Evolutionary conservation across 169 alveolate genomes (phyloP).

Genomic region (Amoebophrya sp.): DNA sequence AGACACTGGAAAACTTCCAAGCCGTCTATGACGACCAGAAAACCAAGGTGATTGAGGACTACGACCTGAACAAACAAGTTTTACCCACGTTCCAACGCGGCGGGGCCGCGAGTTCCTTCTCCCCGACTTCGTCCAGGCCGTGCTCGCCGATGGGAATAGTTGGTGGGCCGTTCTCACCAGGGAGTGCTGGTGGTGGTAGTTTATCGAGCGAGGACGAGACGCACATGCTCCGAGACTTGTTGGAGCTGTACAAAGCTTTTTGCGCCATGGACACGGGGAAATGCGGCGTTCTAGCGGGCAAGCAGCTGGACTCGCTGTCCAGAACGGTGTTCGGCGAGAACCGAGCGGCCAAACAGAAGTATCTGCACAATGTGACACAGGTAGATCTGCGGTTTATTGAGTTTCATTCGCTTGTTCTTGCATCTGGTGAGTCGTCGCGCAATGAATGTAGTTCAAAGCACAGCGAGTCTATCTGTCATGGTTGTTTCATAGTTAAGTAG

Average conservation of each 20-base stretch:
- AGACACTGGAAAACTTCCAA: not conserved
- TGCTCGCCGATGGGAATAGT: too few species aligned
- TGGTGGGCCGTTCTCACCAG: too few species aligned
- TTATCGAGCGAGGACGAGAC: not conserved
- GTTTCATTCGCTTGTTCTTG: too few species aligned
- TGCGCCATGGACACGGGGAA: not conserved
- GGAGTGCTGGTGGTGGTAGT: too few species aligned
- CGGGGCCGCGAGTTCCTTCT: too few species aligned
- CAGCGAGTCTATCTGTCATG: too few species aligned
- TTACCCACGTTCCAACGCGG: not conserved
- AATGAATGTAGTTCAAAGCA: too few species aligned
- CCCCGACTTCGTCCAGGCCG: too few species aligned
- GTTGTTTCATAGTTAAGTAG: too few species aligned
- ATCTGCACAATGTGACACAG: not conserved
- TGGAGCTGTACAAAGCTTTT: not conserved
- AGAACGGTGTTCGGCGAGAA: not conserved
- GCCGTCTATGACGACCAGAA: conserved; percentile 4
- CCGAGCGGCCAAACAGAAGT: not conserved
- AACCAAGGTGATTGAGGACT: not conserved
- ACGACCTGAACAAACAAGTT: not conserved
- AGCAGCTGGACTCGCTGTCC: not conserved
- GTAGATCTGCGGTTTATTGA: too few species aligned
- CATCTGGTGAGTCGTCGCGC: too few species aligned
- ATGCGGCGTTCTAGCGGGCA: not conserved
- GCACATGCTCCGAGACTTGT: not conserved